A percentile compares a stretch with the other conserved stretches of the same genome.
Evolutionary conservation across 2,329 filamentous ascomycete species (phyloP).

Genomic region (Erysiphe pulchra): DNA sequence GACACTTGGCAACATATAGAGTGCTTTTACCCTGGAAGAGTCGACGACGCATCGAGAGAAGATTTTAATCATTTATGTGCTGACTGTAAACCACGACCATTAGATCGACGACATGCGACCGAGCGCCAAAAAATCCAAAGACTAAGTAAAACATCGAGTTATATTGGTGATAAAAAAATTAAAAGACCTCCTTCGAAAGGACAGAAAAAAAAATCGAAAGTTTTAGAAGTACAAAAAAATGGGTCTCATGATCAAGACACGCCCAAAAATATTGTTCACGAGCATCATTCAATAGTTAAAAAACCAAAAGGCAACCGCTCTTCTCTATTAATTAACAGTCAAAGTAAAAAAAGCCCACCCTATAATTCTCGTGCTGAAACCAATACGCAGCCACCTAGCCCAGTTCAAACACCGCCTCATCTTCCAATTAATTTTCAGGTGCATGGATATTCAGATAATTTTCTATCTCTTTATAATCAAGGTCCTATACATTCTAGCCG

Average conservation of each 20-base stretch:
- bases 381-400: conserved; percentile 38
- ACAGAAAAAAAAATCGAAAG: conserved; percentile 72
- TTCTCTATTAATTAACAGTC: conserved; percentile 49
- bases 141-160: conserved; percentile 21
- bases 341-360: conserved; percentile 36
- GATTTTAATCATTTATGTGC: conserved; percentile 64
- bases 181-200: conserved; percentile 55
- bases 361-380: conserved; percentile 34
- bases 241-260: conserved; percentile 31
- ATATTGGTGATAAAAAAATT: conserved; percentile 36
- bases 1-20: conserved; percentile 97
- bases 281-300: conserved; percentile 36
- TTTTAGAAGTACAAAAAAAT: conserved; percentile 38
- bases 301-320: conserved; percentile 64
- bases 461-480: conserved; percentile 47
- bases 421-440: conserved; percentile 34
- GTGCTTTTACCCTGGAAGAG: conserved; percentile 67
- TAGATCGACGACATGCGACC: conserved; percentile 51
- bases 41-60: conserved; percentile 42
- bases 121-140: conserved; percentile 42
- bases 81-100: conserved; percentile 55
- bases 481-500: conserved; percentile 30
- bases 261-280: conserved; percentile 19
- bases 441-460: conserved; percentile 49
- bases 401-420: conserved; percentile 49